Conservation (phyloP, 1,284 basidiomycete genomes). For the Sparassis latifolia region DNA sequence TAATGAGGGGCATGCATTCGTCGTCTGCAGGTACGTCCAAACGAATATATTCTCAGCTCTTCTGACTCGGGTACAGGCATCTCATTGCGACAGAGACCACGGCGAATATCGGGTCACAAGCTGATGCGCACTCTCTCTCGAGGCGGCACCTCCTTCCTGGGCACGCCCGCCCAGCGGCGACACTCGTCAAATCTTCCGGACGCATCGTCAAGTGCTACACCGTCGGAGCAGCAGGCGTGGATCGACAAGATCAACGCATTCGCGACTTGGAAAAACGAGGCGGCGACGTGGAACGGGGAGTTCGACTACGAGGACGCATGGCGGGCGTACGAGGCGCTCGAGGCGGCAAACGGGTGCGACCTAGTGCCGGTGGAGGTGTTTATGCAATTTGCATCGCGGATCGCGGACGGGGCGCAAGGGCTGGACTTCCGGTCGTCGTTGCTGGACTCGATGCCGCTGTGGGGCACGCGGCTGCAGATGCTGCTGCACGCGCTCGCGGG, state of each 20-base stretch:
- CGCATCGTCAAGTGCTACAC: slow-evolving; percentile 2
- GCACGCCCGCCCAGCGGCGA: slow-evolving; percentile 17
- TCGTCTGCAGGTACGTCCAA: no score
- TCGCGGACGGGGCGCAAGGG: neutral
- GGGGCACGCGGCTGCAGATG: slow-evolving; percentile 32
- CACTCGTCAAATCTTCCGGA: slow-evolving; percentile 19
- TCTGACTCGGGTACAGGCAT: slow-evolving; percentile 5
- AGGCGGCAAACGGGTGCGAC: slow-evolving; percentile 3
- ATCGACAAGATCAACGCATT: no score
- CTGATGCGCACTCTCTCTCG: slow-evolving; percentile 4
- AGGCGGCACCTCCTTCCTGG: no score
- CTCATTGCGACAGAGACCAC: slow-evolving; percentile 15
- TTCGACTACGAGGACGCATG: slow-evolving; percentile 14
- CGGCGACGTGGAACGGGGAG: neutral
- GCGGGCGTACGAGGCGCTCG: slow-evolving; percentile 11
- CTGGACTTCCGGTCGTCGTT: neutral
- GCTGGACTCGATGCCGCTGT: slow-evolving; percentile 12
- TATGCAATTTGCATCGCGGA: slow-evolving; percentile 5
- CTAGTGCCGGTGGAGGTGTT: neutral
- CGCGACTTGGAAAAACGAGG: neutral
- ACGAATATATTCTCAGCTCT: no score
- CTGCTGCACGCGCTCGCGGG: slow-evolving; percentile 27
- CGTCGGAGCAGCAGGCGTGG: neutral
- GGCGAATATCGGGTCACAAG: slow-evolving; percentile 16
- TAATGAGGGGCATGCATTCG: no score